Conservation (phyloP, 2,329 filamentous ascomycete genomes). For the Colletotrichum chrysophilum region DNA sequence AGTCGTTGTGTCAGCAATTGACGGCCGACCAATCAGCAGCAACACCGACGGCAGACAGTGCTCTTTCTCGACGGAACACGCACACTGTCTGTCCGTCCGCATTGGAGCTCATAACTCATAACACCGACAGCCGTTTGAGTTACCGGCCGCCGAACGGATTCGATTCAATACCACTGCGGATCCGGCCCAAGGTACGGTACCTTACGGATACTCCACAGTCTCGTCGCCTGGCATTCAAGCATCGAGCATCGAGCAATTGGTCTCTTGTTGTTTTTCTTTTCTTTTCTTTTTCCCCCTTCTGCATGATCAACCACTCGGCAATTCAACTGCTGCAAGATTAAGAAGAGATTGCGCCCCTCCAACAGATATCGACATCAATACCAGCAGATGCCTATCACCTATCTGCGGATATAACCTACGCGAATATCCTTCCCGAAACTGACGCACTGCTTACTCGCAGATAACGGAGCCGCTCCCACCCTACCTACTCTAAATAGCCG, state of each 20-base stretch:
- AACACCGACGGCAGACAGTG: background rate
- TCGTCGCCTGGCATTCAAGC: background rate
- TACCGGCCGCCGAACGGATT: background rate
- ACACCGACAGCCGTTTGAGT: background rate
- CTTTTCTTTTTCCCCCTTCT: background rate
- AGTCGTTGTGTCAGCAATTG: background rate
- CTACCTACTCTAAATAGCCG: background rate
- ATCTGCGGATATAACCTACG: background rate
- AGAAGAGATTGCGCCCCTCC: background rate
- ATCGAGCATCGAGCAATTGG: background rate
- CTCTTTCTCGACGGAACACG: background rate
- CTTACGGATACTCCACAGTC: background rate
- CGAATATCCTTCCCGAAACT: background rate
- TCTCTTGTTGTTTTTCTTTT: background rate
- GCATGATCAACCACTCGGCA: background rate
- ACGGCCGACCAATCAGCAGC: background rate
- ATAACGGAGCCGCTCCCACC: background rate
- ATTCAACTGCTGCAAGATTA: background rate
- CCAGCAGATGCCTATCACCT: background rate
- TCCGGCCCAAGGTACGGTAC: background rate
- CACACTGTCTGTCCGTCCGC: background rate
- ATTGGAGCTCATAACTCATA: background rate
- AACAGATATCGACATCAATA: background rate
- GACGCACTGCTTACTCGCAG: background rate
- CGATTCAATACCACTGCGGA: conserved; percentile 1